Evolutionary conservation across 345 rosid species (phyloP).

Genomic region (Boechera stricta): DNA sequence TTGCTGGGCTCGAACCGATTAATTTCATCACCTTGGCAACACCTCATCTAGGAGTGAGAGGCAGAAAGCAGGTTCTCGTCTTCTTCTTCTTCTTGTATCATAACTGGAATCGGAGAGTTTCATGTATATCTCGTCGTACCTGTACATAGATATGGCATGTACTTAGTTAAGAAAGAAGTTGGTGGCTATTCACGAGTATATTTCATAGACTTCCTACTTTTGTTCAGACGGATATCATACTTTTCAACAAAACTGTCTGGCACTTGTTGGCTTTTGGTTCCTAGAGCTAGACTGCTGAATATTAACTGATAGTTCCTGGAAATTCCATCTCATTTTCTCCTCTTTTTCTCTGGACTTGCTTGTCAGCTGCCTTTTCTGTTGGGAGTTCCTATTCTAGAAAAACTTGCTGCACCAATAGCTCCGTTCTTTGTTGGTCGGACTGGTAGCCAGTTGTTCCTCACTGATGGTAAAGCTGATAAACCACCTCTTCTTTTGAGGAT

Average conservation of each 20-base stretch:
- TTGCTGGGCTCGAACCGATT: slow-evolving; percentile 91
- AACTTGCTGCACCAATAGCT: slow-evolving; percentile 87
- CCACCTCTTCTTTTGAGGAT: slow-evolving; percentile 92
- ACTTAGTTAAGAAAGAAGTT: slow-evolving; percentile 23
- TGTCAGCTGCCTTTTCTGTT: slow-evolving; percentile 89
- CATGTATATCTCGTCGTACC: background rate
- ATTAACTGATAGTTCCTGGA: slow-evolving; percentile 1
- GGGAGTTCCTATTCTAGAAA: slow-evolving; percentile 86
- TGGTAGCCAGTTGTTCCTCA: slow-evolving; percentile 87
- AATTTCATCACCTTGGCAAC: slow-evolving; percentile 97
- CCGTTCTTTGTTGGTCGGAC: slow-evolving; percentile 76
- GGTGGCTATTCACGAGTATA: background rate
- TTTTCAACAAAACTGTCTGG: background rate
- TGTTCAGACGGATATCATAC: background rate
- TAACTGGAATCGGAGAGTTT: slow-evolving; percentile 6
- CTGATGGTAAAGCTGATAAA: slow-evolving; percentile 78
- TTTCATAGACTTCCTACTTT: background rate
- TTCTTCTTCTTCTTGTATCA: background rate
- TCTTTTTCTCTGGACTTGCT: slow-evolving; percentile 1
- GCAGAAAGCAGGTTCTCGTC: slow-evolving; percentile 81
- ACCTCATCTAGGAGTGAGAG: slow-evolving; percentile 99
- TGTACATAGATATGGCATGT: slow-evolving; percentile 1
- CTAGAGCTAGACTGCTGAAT: background rate
- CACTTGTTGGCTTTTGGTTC: background rate
- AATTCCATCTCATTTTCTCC: slow-evolving; percentile 21